phyloP scores from a whole-genome alignment of 257 asterid genomes.

The Paraleonurus japonicus region DNA sequence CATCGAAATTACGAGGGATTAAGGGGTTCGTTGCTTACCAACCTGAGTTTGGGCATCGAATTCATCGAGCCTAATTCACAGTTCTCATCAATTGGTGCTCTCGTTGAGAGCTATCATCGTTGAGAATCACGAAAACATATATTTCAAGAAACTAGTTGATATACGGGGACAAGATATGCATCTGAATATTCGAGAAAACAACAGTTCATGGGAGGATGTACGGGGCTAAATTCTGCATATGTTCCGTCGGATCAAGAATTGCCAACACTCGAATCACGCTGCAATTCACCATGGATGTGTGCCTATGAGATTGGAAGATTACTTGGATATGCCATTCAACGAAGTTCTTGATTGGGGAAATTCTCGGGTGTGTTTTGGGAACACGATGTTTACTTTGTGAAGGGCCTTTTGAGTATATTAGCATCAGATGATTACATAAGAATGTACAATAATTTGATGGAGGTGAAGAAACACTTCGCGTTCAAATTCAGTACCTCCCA shows the following conservation, averaged over 20 bases:
- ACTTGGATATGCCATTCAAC: slow-evolving; percentile 27
- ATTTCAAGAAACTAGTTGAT: slow-evolving; percentile 11
- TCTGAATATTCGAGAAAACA: slow-evolving; percentile 15
- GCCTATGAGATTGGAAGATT: slow-evolving; percentile 30
- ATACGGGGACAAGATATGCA: slow-evolving; percentile 3
- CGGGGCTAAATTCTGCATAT: slow-evolving; percentile 29
- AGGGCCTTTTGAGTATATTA: slow-evolving; percentile 22
- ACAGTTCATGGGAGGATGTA: background rate
- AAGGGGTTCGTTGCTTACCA: no score
- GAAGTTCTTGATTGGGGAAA: slow-evolving; percentile 25
- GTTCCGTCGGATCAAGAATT: slow-evolving; percentile 25
- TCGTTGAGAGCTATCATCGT: no score
- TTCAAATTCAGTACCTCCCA: no score
- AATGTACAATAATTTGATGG: slow-evolving; percentile 15
- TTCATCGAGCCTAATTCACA: no score
- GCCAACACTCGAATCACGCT: slow-evolving; percentile 14
- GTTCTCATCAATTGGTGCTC: no score
- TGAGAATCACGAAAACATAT: no score
- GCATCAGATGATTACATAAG: slow-evolving; percentile 8
- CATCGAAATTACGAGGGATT: no score
- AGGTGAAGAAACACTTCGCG: no score
- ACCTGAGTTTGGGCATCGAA: no score
- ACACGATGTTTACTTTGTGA: background rate
- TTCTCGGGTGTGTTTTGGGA: slow-evolving; percentile 21
- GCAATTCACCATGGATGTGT: slow-evolving; percentile 32